Base-by-base conservation (phyloP, 225 moss, liverwort and hornwort genomes). In the Lunularia cruciata region DNA sequence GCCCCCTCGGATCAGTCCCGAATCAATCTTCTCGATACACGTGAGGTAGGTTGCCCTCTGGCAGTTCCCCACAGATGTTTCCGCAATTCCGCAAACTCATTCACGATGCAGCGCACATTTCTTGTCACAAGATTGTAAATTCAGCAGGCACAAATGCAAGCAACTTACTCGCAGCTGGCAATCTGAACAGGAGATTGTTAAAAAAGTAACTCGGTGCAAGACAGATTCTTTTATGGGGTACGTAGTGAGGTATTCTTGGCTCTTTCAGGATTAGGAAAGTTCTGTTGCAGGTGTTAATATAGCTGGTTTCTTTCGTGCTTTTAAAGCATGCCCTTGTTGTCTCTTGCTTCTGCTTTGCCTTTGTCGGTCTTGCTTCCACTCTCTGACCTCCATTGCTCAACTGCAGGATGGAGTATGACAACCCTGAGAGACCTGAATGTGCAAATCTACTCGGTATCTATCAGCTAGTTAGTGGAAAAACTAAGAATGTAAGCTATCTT, bases 171-270 rank as follows among this genome's bases (percentile, higher is more conserved):
- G 14, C 30, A 15, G 3, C 8, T 68, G 28, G 37, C 16, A 14
- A 32, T 67, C 53, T 64, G 32, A 48, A 27, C 88, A 95, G 90
- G 87, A 83, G 73, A 92, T 96, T 67, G 85, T 75, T 27, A 75
- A 86, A 70, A 98, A 98, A 77, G 79, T 98, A 52, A 98, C 90
- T 67, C 85, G 90, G 48, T 98, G 96, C 83, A 92, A 92, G 86
- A 98, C 96, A 20, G 92, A 98, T 70, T 91, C 92, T 18, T 63
- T 76, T 53, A 40, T 86, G 58, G 96, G 96, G 90, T 92, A 86
- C 61, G 83, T 73, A 32, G 6, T 3, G 10, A 40, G 45, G 22
- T 2, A 30, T 30, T 30, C 8, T 43, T 46, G 22, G 8, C 0
- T 0, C 3, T 4, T 18, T 2, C 9, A 46, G 5, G 14, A 46